phyloP scores from a whole-genome alignment of 305 asterid genomes.

The Fraxinus velutina region DNA sequence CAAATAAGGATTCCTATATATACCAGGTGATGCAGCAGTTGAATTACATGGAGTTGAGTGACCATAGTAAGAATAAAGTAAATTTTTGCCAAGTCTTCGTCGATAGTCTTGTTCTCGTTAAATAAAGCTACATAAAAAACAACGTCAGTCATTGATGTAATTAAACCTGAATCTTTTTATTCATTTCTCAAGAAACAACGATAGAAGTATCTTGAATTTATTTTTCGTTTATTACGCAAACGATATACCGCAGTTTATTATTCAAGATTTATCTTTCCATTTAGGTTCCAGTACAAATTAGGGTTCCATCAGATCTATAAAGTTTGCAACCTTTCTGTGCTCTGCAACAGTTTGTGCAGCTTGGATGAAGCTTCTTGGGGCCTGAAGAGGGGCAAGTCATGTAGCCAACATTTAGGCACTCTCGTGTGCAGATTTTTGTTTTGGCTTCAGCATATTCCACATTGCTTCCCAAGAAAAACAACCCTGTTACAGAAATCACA shows the following conservation, averaged over 20 bases:
- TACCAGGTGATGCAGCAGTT: background rate
- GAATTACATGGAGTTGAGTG: background rate
- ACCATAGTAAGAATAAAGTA: background rate
- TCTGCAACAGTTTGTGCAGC: background rate
- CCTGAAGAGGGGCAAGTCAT: conserved; percentile 1
- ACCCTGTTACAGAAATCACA: background rate
- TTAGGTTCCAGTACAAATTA: background rate
- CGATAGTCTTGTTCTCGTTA: background rate
- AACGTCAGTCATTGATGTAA: background rate
- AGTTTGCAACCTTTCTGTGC: background rate
- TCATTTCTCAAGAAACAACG: background rate
- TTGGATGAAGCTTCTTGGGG: background rate
- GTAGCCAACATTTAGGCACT: background rate
- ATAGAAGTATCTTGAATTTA: background rate
- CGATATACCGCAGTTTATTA: background rate
- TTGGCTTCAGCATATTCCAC: background rate
- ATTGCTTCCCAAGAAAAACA: background rate
- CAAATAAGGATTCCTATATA: background rate
- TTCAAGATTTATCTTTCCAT: background rate
- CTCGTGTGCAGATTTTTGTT: background rate
- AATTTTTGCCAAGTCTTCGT: background rate
- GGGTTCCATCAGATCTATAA: background rate
- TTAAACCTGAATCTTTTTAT: background rate
- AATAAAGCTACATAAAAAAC: background rate
- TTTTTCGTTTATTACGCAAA: background rate